Evolutionary conservation across 495 filamentous ascomycete genomes (phyloP), one percentile per base, ranked within the genome.

Genomic region (Elasticomyces elasticus): DNA sequence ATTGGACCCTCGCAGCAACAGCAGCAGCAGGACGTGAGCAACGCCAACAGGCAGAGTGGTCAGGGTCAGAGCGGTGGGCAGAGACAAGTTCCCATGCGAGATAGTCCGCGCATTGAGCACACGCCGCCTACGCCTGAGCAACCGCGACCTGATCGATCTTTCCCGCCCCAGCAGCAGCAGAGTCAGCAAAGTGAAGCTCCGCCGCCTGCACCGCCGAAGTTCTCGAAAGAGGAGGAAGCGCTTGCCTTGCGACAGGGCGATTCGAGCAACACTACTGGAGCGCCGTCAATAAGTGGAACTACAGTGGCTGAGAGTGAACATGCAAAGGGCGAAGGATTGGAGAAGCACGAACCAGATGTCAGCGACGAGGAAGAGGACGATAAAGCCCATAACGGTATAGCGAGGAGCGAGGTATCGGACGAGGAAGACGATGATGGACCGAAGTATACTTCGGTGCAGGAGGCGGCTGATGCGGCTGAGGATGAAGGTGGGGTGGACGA

Each of bases 1-100:
- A 69, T 84, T 11, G 79, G 81, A 13, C 73, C 66, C 33, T 62
- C 64, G 33, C 60, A 56, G 1, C 46, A 64, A 6, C 41, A 50
- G 43, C 54, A 54, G 51, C 56, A 54, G 43, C 60, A 55, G 40
- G 25, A 51, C 40, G 15, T 31, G 30, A 19, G n/a, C n/a, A n/a
- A n/a, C n/a, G n/a, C n/a, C n/a, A n/a, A n/a, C n/a, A n/a, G 28
- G 10, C 13, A 9, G 45, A 33, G 45, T 33, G 45, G 27, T 3
- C 15, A 25, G 27, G 25, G 45, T 2, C 44, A 47, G 22, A 10
- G 23, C 7, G 45, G 45, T 13, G 63, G 51, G 51, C 38, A 27
- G 26, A 54, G 31, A 24, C 3, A 25, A 13, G 58, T 37, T 25
- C 44, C 42, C 47, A 55, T 53, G 17, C 54, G 63, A 46, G 51